Evolutionary conservation across 2,329 filamentous ascomycete genomes (phyloP).

Genomic region (Elsinoe batatas): DNA sequence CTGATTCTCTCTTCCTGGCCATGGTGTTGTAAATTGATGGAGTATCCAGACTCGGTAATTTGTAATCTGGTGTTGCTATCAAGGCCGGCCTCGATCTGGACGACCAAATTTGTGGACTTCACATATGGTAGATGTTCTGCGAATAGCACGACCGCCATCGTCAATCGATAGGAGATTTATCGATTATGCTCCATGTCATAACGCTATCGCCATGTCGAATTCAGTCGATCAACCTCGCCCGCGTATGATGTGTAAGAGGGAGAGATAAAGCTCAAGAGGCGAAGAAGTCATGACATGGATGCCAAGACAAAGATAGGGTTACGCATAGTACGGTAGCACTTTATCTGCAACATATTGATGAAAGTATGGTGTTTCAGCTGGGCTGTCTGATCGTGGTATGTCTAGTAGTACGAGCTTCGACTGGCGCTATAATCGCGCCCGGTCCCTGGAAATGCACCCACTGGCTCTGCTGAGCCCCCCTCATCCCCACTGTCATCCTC

Average conservation of each 20-base stretch:
- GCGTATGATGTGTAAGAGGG: neutral
- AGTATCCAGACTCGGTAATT: neutral
- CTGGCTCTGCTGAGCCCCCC: conserved; percentile 26
- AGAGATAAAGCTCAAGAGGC: neutral
- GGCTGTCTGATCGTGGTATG: neutral
- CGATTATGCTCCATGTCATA: too few relatives aligned
- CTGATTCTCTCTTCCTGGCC: conserved; percentile 1
- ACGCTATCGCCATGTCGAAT: too few relatives aligned
- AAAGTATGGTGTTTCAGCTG: neutral
- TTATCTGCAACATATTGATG: neutral
- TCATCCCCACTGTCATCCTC: conserved; percentile 39
- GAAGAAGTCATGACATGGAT: conserved; percentile 4
- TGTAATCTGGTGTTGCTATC: conserved; percentile 2
- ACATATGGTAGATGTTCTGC: conserved; percentile 10
- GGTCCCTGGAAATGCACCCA: conserved; percentile 45
- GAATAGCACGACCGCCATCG: conserved; percentile 3
- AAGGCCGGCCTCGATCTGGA: conserved; percentile 3
- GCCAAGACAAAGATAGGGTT: neutral
- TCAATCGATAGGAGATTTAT: too few relatives aligned
- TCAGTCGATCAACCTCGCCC: too few relatives aligned
- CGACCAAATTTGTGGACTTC: conserved; percentile 7
- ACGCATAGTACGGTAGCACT: neutral
- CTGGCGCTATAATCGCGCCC: conserved; percentile 29
- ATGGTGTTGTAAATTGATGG: neutral
- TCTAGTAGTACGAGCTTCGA: conserved; percentile 10